Evolutionary conservation across 257 asterid genomes (phyloP).

Genomic region (Ballota nigra): DNA sequence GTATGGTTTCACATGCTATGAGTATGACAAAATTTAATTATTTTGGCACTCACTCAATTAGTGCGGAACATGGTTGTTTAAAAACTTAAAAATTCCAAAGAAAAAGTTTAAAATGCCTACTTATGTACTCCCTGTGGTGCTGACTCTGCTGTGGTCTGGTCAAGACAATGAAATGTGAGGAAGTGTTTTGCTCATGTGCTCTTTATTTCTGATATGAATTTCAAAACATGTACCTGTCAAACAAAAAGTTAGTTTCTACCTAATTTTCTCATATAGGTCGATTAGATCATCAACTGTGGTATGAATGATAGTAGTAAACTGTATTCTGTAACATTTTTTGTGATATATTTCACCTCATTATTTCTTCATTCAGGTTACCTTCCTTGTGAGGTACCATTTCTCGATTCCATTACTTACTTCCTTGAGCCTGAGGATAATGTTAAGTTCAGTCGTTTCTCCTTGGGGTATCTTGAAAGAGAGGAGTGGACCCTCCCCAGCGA

Average conservation of each 20-base stretch:
- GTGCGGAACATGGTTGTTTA: background rate
- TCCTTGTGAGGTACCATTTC: constrained; percentile 74
- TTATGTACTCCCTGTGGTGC: background rate
- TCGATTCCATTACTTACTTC: constrained; percentile 59
- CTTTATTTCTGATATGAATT: too few species aligned
- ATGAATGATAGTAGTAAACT: background rate
- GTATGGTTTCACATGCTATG: constrained; percentile 3
- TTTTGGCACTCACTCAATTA: background rate
- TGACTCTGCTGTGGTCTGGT: background rate
- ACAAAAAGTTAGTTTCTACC: background rate
- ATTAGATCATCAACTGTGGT: background rate
- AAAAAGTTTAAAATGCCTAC: background rate
- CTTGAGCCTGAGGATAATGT: constrained; percentile 64
- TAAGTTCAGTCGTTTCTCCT: constrained; percentile 64
- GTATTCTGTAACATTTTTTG: constrained; percentile 2
- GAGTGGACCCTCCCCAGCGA: constrained; percentile 33
- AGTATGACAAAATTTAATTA: background rate
- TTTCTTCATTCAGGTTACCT: constrained; percentile 51
- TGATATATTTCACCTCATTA: constrained; percentile 16
- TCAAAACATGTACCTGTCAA: too few species aligned
- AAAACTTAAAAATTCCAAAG: background rate
- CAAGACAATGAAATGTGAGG: too few species aligned
- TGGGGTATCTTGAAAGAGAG: constrained; percentile 69
- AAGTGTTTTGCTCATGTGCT: too few species aligned
- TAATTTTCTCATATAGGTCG: background rate